A percentile compares a stretch with the other conserved stretches of the same genome.
phyloP scores from a whole-genome alignment of 1,284 basidiomycete genomes.

The Rhodotorula sp. region DNA sequence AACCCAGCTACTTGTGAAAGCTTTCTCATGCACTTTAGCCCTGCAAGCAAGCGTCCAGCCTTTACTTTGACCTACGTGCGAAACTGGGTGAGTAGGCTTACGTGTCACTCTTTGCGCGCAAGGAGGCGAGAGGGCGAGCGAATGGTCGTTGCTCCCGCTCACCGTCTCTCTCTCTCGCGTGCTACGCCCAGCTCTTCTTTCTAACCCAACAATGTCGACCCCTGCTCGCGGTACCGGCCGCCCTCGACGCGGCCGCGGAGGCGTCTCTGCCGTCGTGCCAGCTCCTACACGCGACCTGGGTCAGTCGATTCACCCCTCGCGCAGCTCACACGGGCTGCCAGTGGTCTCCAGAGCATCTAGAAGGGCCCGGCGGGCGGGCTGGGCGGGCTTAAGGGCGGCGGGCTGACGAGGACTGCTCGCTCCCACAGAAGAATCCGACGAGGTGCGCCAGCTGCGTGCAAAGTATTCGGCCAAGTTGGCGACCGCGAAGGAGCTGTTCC shows the following conservation, averaged over 20 bases:
- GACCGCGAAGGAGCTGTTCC: conserved; percentile 65
- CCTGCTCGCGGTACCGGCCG: conserved; percentile 25
- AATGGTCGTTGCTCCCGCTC: no score
- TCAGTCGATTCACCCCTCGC: not conserved
- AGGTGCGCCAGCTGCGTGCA: conserved; percentile 28
- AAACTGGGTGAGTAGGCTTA: not conserved
- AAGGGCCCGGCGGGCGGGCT: no score
- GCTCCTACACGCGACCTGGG: conserved; percentile 1
- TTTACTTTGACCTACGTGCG: not conserved
- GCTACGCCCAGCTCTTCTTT: not conserved
- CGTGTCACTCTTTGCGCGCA: no score
- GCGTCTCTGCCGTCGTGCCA: conserved; percentile 7
- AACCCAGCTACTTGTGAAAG: not conserved
- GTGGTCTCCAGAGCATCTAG: no score
- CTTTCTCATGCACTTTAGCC: not conserved
- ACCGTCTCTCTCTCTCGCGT: not conserved
- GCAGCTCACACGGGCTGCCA: no score
- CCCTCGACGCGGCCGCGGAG: conserved; percentile 27
- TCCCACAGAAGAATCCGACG: conserved; percentile 28
- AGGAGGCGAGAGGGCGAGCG: not conserved
- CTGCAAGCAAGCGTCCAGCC: no score
- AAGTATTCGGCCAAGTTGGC: conserved; percentile 30
- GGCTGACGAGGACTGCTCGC: not conserved
- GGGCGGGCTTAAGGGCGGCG: no score
- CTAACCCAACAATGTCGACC: conserved; percentile 12